Evolutionary conservation across 2,329 filamentous ascomycete species (phyloP).

Genomic region (Teratosphaeriaceae sp.): DNA sequence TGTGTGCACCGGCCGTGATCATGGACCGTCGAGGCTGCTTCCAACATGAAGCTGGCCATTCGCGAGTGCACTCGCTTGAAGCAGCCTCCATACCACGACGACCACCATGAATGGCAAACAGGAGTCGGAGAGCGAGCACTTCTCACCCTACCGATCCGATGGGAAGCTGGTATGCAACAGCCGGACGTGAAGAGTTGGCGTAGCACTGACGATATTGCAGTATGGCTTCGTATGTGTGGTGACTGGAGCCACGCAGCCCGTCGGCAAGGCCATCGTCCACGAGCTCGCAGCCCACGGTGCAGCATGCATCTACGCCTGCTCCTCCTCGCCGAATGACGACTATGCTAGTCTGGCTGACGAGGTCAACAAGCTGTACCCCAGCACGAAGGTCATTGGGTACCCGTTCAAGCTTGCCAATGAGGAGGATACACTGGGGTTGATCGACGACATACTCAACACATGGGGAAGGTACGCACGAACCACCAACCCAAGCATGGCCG

Average conservation of each 20-base stretch:
- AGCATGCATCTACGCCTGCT: constrained; percentile 57
- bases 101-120: constrained; percentile 13
- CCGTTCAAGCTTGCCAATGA: constrained; percentile 54
- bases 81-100: constrained; percentile 2
- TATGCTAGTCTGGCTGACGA: constrained; percentile 37
- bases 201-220: constrained; percentile 27
- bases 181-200: neutral
- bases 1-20: neutral
- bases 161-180: constrained; percentile 47
- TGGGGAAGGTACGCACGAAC: constrained; percentile 43
- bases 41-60: too few species aligned
- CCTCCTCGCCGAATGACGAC: constrained; percentile 35
- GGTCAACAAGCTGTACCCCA: constrained; percentile 40
- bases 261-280: constrained; percentile 53
- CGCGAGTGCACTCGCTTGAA: neutral
- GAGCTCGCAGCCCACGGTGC: constrained; percentile 59
- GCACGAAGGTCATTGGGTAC: constrained; percentile 56
- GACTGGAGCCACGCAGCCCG: constrained; percentile 54
- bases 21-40: neutral
- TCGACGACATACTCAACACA: constrained; percentile 57
- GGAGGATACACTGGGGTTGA: constrained; percentile 53
- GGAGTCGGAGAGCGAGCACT: constrained; percentile 34
- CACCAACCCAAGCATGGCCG: too few species aligned
- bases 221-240: constrained; percentile 61
- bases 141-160: constrained; percentile 52